phyloP scores from a whole-genome alignment of 2,329 filamentous ascomycete genomes.

The Pyrenophora graminea region DNA sequence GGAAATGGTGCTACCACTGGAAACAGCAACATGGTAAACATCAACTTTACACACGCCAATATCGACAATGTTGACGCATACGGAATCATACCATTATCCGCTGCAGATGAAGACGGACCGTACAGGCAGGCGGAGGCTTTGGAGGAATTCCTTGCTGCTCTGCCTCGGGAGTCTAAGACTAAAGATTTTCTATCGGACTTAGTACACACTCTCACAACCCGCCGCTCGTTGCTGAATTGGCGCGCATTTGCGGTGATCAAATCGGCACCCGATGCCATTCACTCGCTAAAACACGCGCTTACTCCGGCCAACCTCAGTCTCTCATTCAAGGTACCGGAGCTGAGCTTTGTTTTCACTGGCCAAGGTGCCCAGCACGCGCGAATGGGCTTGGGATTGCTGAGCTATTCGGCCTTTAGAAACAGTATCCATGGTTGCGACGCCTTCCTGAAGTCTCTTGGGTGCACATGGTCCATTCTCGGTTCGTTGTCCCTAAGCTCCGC shows the following conservation, averaged over 20 bases:
- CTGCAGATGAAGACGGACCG: conserved; percentile 10
- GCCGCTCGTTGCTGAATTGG: neutral
- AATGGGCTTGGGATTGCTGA: conserved; percentile 29
- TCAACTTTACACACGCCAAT: neutral
- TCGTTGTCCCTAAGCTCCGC: no score
- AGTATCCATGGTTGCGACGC: conserved; percentile 3
- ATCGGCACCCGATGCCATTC: neutral
- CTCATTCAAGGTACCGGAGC: neutral
- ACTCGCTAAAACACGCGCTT: neutral
- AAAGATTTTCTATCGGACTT: neutral
- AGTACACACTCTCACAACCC: neutral
- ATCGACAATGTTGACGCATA: neutral
- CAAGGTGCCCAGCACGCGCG: conserved; percentile 35
- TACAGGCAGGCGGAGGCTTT: neutral
- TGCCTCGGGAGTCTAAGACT: neutral
- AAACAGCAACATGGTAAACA: neutral
- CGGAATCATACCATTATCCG: conserved; percentile 29
- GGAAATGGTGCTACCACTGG: neutral
- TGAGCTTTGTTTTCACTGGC: conserved; percentile 33
- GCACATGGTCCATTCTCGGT: conserved; percentile 11
- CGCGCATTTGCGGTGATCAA: neutral
- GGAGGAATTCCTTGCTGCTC: neutral
- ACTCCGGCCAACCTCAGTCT: neutral
- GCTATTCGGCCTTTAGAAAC: conserved; percentile 7
- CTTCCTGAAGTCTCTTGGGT: neutral